phyloP scores from a whole-genome alignment of 257 asterid genomes.

The Cynanchum wilfordii region DNA sequence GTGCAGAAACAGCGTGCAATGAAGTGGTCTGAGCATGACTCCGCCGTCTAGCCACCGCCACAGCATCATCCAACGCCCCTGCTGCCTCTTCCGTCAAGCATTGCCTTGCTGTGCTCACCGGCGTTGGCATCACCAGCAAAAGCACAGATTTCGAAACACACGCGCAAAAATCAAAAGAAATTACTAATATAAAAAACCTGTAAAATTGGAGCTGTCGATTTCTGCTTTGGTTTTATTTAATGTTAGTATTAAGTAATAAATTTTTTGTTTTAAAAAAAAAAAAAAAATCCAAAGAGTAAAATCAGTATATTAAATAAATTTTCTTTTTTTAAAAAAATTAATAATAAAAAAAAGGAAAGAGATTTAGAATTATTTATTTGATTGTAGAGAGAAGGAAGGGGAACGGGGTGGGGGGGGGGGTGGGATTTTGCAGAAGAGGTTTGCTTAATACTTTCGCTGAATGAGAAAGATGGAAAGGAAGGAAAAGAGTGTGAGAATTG shows the following conservation, averaged over 20 bases:
- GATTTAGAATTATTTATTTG: slow-evolving; percentile 38
- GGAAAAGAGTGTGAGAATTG: slow-evolving; percentile 10
- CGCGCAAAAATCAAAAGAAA: background rate
- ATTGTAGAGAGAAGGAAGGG: background rate
- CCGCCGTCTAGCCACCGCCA: slow-evolving; percentile 69
- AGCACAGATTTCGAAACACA: slow-evolving; percentile 10
- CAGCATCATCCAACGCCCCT: slow-evolving; percentile 76
- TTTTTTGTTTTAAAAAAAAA: background rate
- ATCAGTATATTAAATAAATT: too few species aligned
- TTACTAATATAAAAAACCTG: background rate
- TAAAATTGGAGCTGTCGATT: slow-evolving; percentile 11
- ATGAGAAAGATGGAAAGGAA: slow-evolving; percentile 8
- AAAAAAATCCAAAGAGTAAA: slow-evolving; percentile 11
- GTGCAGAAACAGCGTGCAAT: slow-evolving; percentile 72
- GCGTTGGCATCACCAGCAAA: slow-evolving; percentile 85
- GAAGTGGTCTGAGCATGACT: slow-evolving; percentile 92
- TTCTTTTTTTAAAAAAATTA: too few species aligned
- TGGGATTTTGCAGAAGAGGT: background rate
- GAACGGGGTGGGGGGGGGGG: too few species aligned
- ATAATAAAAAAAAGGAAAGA: slow-evolving; percentile 19
- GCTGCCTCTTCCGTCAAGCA: slow-evolving; percentile 79
- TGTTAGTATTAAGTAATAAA: background rate
- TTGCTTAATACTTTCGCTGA: slow-evolving; percentile 19
- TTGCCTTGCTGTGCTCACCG: slow-evolving; percentile 84
- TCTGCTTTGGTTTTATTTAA: slow-evolving; percentile 18